Conservation (phyloP, 108 stramenopile species). For the Stephanodiscus triporus region DNA sequence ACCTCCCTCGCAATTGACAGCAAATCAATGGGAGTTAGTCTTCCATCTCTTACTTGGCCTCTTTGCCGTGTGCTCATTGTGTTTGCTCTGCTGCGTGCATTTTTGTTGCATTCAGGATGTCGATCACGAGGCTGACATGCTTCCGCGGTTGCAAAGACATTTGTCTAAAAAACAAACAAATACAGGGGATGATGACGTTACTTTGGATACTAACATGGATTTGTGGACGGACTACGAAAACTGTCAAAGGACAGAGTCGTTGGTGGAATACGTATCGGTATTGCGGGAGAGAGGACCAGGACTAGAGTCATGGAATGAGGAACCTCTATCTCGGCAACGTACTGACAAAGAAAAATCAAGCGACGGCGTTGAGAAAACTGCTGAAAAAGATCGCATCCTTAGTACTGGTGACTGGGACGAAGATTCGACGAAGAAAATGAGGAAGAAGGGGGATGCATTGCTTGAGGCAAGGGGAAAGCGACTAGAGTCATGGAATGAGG, state of each 20-base stretch:
- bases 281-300: neutral
- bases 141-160: too few relatives aligned
- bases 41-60: conserved; percentile 9
- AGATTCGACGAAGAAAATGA: neutral
- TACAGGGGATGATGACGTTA: too few relatives aligned
- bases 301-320: neutral
- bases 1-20: conserved; percentile 33
- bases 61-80: conserved; percentile 17
- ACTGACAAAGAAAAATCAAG: neutral
- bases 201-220: neutral
- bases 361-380: too few relatives aligned
- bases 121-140: neutral
- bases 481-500: neutral
- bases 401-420: neutral
- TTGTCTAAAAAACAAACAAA: too few relatives aligned
- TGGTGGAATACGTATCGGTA: neutral
- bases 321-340: neutral
- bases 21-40: conserved; percentile 32
- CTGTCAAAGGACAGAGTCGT: neutral
- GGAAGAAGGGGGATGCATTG: neutral
- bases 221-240: neutral
- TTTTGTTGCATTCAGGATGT: neutral
- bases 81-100: neutral
- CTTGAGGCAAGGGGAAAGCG: neutral
- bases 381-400: too few relatives aligned